These are phyloP conservation scores for Trichophyton benhamiae DNA, from an alignment of 2,329 filamentous ascomycete species.

Conservation along the genomic window DNA sequence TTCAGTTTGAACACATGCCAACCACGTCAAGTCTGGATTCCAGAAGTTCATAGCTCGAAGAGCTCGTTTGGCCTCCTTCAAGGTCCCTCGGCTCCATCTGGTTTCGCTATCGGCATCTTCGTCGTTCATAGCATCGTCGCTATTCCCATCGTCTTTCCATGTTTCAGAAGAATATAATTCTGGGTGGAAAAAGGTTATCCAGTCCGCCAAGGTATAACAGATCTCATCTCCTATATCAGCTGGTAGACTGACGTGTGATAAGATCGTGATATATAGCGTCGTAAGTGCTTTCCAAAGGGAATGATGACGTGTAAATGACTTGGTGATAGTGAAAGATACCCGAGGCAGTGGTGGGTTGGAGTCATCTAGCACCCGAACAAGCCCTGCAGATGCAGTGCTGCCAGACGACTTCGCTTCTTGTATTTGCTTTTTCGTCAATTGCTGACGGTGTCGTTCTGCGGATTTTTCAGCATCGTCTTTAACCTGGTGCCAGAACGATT, in stretches of 20 bases:
- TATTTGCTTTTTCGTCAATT: not conserved
- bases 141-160: conserved; percentile 3
- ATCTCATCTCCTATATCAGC: conserved; percentile 31
- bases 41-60: conserved; percentile 31
- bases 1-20: conserved; percentile 23
- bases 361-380: conserved; percentile 11
- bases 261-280: conserved; percentile 28
- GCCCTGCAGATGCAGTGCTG: not conserved
- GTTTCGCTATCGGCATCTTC: conserved; percentile 19
- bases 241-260: conserved; percentile 29
- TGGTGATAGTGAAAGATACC: conserved; percentile 14
- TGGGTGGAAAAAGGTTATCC: conserved; percentile 27
- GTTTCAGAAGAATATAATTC: conserved; percentile 22
- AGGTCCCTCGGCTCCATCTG: conserved; percentile 13
- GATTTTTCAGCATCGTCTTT: conserved; percentile 26
- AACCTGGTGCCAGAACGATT: conserved; percentile 27
- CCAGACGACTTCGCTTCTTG: not conserved
- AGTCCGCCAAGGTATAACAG: conserved; percentile 26
- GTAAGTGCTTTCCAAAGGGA: conserved; percentile 28
- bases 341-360: conserved; percentile 12
- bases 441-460: conserved; percentile 23
- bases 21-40: conserved; percentile 33
- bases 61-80: conserved; percentile 20
- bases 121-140: not conserved
- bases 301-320: conserved; percentile 30